Evolutionary conservation across 768 basidiomycete species (phyloP).

Genomic region (Mycena metata): DNA sequence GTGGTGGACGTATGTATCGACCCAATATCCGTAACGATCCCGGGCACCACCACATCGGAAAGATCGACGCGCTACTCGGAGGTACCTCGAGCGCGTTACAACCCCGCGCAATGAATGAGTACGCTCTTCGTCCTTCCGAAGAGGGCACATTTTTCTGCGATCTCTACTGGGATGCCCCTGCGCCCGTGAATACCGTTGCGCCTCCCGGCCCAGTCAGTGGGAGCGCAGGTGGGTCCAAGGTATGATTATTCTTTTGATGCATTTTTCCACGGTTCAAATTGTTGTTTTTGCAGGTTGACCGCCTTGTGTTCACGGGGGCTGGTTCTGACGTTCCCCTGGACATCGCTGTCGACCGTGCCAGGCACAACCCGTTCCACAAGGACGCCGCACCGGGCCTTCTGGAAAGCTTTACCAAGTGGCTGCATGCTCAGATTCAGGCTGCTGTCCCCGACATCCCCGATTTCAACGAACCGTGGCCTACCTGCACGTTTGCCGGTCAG

Average conservation of each 20-base stretch:
- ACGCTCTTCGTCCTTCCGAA: not conserved
- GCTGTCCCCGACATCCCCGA: conserved; percentile 4
- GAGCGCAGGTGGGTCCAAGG: not conserved
- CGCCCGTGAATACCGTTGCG: not conserved
- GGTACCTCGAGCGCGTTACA: not conserved
- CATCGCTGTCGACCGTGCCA: not conserved
- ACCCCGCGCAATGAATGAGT: not conserved
- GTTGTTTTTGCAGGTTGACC: not conserved
- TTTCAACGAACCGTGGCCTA: not conserved
- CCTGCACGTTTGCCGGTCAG: not conserved
- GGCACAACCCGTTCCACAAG: not conserved
- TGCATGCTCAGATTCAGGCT: not conserved
- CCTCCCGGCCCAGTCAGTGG: no score
- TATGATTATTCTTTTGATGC: not conserved
- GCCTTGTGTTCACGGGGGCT: not conserved
- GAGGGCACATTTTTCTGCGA: not conserved
- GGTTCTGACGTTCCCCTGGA: not conserved
- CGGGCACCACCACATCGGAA: conserved; percentile 1
- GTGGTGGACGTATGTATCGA: conserved; percentile 10
- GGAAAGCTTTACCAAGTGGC: not conserved
- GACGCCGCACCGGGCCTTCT: not conserved
- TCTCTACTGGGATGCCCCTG: not conserved
- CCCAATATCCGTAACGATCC: conserved; percentile 13
- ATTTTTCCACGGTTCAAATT: not conserved
- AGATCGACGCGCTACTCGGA: not conserved